These are phyloP conservation scores for Talaromyces pinophilus DNA, from an alignment of 2,329 filamentous ascomycete genomes.

Conservation along the genomic window DNA sequence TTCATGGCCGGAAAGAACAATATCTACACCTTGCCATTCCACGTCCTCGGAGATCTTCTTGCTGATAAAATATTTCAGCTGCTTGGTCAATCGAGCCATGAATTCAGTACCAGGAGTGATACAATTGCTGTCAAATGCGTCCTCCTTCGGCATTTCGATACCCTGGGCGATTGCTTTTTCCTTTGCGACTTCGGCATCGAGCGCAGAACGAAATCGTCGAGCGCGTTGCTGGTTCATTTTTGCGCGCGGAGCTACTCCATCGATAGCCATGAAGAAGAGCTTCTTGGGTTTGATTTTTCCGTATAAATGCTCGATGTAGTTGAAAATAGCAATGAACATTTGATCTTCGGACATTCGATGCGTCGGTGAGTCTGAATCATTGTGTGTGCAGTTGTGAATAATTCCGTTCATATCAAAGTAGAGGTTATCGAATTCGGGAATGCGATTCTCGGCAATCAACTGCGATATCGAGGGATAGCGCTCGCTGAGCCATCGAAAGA, in stretches of 20 bases:
- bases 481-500: conserved; percentile 99
- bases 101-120: conserved; percentile 96
- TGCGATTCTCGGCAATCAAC: conserved; percentile 96
- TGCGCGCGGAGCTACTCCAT: conserved; percentile 92
- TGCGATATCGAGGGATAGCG: conserved; percentile 98
- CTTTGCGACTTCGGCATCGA: conserved; percentile 84
- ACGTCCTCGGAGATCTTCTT: conserved; percentile 97
- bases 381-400: conserved; percentile 99
- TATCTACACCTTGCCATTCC: conserved; percentile 96
- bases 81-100: conserved; percentile 92
- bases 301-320: conserved; percentile 98
- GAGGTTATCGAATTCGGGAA: conserved; percentile 97
- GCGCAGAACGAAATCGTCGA: conserved; percentile 87
- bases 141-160: conserved; percentile 89
- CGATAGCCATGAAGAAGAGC: conserved; percentile 99
- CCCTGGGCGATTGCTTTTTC: conserved; percentile 91
- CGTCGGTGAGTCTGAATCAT: conserved; percentile 86
- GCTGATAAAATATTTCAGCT: conserved; percentile 97
- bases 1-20: conserved; percentile 95
- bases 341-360: conserved; percentile 95
- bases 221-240: conserved; percentile 99
- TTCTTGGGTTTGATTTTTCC: conserved; percentile 98
- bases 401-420: conserved; percentile 95
- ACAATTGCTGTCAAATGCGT: conserved; percentile 97
- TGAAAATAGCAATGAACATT: conserved; percentile 99